Evolutionary conservation across 2,329 filamentous ascomycete species (phyloP), one percentile per base, ranked within the genome.

Genomic region (Botryotinia convoluta): DNA sequence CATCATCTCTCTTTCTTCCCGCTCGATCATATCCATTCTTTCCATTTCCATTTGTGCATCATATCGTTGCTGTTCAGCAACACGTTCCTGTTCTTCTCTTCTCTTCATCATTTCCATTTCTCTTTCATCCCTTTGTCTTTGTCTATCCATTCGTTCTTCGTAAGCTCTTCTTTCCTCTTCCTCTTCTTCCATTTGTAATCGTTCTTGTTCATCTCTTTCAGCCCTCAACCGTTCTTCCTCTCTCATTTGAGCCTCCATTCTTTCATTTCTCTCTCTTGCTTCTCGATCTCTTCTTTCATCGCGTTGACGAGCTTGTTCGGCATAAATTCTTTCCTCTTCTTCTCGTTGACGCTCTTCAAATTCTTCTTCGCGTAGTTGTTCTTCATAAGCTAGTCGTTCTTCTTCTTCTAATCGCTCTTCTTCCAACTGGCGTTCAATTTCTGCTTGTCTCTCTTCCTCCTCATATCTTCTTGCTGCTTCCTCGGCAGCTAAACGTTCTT

Each of bases 161-260:
- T 71, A 59, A 3, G 68, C 67, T 14, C 72, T 71, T 32, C 69
- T 54, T 42, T 73, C 67, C n/a, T 73, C 64, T 9, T 73, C 70
- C 45, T 72, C 73, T 16, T 73, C 67, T 14, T 73, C 71, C 37
- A 69, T 65, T 59, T 73, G 57, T n/a, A 72, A 48, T 29, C 62
- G 51, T 59, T 68, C 71, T 29, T 72, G 37, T 42, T 72, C 71
- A 68, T 72, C 62, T 20, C 69, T 72, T 10, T 68, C 65, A 9
- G 48, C 65, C 4, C 65, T 68, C 14, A 57, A 68, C 16, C 65
- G 26, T 68, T 68, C 65, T 26, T 68, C 65, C 29, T 68, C 48
- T 9, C 65, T 51, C 48, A 68, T 68, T 35, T 72, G 20, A 7
- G 32, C 70, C n/a, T 57, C 32, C 39, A 35, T 59, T 18, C 62